phyloP scores from a whole-genome alignment of 192 early-diverging fungal genomes.

The Coemansia sp. region DNA sequence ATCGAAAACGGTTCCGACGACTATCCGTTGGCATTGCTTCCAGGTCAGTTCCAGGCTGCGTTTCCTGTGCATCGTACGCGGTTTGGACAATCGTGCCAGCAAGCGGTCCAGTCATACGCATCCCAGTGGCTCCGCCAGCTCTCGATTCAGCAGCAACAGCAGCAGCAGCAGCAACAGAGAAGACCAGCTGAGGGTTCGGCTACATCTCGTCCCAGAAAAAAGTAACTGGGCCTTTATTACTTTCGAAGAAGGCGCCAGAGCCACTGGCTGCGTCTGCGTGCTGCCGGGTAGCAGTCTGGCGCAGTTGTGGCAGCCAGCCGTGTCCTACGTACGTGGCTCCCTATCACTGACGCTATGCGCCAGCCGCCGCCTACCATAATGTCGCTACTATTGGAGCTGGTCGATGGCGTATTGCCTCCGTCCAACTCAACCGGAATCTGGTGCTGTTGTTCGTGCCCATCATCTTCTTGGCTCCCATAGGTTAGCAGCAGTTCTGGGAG shows the following conservation, averaged over 20 bases:
- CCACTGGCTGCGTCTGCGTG: slow-evolving; percentile 3
- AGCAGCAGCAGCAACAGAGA: not conserved
- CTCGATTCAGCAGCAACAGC: slow-evolving; percentile 27
- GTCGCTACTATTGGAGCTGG: not conserved
- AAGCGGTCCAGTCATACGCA: slow-evolving; percentile 35
- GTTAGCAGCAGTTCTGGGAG: not conserved
- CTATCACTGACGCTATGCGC: not conserved
- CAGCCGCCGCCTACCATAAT: not conserved
- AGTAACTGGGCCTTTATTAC: not conserved
- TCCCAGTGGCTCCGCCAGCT: slow-evolving; percentile 35
- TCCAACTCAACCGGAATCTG: too few relatives aligned
- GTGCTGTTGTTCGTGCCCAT: not conserved
- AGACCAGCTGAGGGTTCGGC: not conserved
- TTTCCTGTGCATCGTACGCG: slow-evolving; percentile 45
- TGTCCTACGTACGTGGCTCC: not conserved
- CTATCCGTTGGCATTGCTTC: slow-evolving; percentile 49
- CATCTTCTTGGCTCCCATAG: not conserved
- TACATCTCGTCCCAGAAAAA: not conserved
- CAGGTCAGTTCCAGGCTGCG: slow-evolving; percentile 44
- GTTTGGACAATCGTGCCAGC: slow-evolving; percentile 34
- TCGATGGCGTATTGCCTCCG: too few relatives aligned
- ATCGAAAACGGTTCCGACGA: slow-evolving; percentile 4
- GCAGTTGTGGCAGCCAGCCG: slow-evolving; percentile 4
- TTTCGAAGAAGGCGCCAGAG: not conserved
- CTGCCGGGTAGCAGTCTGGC: slow-evolving; percentile 12